phyloP scores from a whole-genome alignment of 2,329 filamentous ascomycete species.

The Phialophora chinensis region DNA sequence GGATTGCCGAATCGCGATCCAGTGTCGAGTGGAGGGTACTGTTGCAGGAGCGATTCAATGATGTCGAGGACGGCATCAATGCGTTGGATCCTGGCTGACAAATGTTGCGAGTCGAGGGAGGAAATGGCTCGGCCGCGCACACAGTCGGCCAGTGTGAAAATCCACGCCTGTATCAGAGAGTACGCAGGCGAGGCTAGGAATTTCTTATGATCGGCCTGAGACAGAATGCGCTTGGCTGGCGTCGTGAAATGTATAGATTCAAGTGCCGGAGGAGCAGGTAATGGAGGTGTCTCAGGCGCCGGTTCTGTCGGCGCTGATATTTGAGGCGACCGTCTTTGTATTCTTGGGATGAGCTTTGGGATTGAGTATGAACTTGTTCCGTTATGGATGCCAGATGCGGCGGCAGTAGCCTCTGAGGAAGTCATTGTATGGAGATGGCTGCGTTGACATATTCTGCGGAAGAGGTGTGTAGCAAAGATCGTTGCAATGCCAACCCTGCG shows the following conservation, averaged over 20 bases:
- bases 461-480: not conserved
- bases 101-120: constrained; percentile 61
- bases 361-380: constrained; percentile 24
- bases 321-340: constrained; percentile 43
- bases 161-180: constrained; percentile 77
- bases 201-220: constrained; percentile 75
- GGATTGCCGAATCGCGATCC: constrained; percentile 96
- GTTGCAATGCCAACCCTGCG: not conserved
- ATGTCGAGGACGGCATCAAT: constrained; percentile 74
- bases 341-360: constrained; percentile 41
- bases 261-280: constrained; percentile 71
- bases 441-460: not conserved
- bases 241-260: constrained; percentile 66
- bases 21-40: constrained; percentile 81
- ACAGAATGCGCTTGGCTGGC: constrained; percentile 81
- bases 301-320: constrained; percentile 53
- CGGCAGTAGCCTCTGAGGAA: not conserved
- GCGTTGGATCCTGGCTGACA: constrained; percentile 65
- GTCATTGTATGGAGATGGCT: not conserved
- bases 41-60: constrained; percentile 68
- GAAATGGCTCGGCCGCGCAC: constrained; percentile 74
- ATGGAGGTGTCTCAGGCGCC: constrained; percentile 74
- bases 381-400: not conserved
- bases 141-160: constrained; percentile 84
- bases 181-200: constrained; percentile 81